These are phyloP conservation scores for Leptographium radiaticola DNA, from an alignment of 2,329 filamentous ascomycete genomes.

Conservation along the genomic window DNA sequence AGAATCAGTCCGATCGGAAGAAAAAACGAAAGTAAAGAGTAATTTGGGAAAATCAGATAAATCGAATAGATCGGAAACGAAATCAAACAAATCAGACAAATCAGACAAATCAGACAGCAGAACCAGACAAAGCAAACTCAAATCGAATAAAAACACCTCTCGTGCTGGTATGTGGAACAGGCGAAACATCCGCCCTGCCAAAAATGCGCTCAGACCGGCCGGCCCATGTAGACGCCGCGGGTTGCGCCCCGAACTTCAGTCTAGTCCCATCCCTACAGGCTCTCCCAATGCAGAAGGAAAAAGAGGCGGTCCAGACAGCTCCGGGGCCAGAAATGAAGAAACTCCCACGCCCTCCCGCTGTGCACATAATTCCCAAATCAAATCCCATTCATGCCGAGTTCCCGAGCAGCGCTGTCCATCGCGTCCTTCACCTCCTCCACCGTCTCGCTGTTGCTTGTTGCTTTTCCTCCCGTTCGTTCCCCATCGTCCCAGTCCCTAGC, in stretches of 20 bases:
- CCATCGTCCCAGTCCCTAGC: not conserved
- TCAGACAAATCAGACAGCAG: not conserved
- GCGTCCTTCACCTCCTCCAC: not conserved
- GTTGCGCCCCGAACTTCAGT: not conserved
- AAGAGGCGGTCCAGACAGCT: not conserved
- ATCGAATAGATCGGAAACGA: not conserved
- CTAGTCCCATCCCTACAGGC: not conserved
- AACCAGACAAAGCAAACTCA: not conserved
- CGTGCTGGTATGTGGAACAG: not conserved
- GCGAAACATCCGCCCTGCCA: not conserved
- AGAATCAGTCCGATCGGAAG: no score
- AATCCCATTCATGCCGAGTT: not conserved
- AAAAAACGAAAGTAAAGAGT: not conserved
- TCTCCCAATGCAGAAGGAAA: constrained; percentile 1
- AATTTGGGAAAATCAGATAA: not conserved
- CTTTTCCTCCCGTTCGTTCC: not conserved
- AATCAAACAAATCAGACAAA: not conserved
- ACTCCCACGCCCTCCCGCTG: constrained; percentile 4
- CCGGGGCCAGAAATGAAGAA: constrained; percentile 2
- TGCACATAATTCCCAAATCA: not conserved
- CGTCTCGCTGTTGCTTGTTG: not conserved
- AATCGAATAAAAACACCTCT: not conserved
- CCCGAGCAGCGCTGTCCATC: not conserved
- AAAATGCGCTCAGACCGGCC: not conserved
- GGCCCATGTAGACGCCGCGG: not conserved